These are phyloP conservation scores for Lachancea meyersii DNA, from an alignment of 805 yeast genomes.

Conservation along the genomic window DNA sequence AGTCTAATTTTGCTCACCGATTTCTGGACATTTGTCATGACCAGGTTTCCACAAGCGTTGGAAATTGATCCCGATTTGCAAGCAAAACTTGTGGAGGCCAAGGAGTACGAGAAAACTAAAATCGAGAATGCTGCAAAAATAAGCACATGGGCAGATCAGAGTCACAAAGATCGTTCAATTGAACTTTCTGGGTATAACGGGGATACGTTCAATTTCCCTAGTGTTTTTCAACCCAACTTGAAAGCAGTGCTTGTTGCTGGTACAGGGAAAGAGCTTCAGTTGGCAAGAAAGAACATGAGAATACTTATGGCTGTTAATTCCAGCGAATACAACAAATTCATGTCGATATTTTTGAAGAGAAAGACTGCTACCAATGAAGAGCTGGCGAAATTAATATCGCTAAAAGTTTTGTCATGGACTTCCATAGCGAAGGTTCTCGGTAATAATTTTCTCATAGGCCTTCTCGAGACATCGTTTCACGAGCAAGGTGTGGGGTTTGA, in stretches of 20 bases:
- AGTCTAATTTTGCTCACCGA: conserved; percentile 24
- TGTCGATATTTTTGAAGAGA: conserved; percentile 30
- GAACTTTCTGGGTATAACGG: not conserved
- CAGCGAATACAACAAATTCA: conserved; percentile 29
- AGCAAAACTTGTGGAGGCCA: conserved; percentile 21
- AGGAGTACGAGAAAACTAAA: conserved; percentile 28
- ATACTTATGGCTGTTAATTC: conserved; percentile 19
- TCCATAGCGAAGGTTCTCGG: conserved; percentile 24
- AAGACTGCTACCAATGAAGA: conserved; percentile 21
- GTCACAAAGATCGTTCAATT: not conserved
- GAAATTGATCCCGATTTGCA: conserved; percentile 27
- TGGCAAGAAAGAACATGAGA: conserved; percentile 18
- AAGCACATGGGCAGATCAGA: conserved; percentile 6
- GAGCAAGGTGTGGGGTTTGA: conserved; percentile 18
- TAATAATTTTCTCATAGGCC: conserved; percentile 12
- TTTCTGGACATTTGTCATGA: conserved; percentile 33
- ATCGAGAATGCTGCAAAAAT: conserved; percentile 19
- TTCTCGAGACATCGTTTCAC: conserved; percentile 10
- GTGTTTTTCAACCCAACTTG: conserved; percentile 28
- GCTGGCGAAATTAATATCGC: conserved; percentile 20
- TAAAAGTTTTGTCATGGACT: conserved; percentile 26
- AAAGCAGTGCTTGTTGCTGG: conserved; percentile 15
- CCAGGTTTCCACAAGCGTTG: conserved; percentile 25
- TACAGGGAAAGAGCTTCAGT: conserved; percentile 1
- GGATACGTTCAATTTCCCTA: conserved; percentile 20